phyloP scores from a whole-genome alignment of 2,329 filamentous ascomycete genomes.

The Blastomyces gilchristii region DNA sequence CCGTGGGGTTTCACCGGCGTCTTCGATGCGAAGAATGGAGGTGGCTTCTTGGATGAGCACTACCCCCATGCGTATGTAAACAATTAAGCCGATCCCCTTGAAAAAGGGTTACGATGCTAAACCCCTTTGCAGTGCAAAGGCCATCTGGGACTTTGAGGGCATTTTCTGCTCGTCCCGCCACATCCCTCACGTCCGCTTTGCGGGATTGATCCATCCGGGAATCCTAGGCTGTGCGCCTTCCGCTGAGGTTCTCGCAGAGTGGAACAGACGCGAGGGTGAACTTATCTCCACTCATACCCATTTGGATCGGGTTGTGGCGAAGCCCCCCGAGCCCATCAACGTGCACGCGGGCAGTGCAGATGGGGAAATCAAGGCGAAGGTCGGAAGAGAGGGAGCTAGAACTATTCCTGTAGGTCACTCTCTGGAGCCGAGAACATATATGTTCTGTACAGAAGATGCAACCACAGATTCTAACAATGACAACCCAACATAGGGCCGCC shows the following conservation, averaged over 20 bases:
- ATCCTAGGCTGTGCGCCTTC: conserved; percentile 86
- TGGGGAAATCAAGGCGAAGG: conserved; percentile 50
- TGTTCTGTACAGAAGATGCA: neutral
- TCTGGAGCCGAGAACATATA: neutral
- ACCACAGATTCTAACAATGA: neutral
- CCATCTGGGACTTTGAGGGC: conserved; percentile 68
- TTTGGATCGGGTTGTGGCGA: conserved; percentile 58
- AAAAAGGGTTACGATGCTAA: too few species aligned
- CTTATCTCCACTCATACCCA: conserved; percentile 56
- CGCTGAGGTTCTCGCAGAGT: conserved; percentile 61
- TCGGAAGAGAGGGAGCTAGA: conserved; percentile 68
- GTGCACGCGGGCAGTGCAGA: conserved; percentile 59
- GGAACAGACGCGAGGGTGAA: conserved; percentile 75
- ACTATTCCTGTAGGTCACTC: conserved; percentile 56
- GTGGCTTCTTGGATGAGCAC: conserved; percentile 77
- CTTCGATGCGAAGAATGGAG: conserved; percentile 71
- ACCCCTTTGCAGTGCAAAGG: conserved; percentile 47
- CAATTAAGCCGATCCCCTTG: conserved; percentile 31
- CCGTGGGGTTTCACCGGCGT: conserved; percentile 87
- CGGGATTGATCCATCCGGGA: conserved; percentile 81
- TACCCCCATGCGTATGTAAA: conserved; percentile 64
- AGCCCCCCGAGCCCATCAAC: conserved; percentile 62
- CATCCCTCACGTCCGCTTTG: conserved; percentile 76
- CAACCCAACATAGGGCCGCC: conserved; percentile 43
- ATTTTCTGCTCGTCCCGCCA: conserved; percentile 78